phyloP scores from a whole-genome alignment of 208 protist genomes.

The Strigomonas culicis region DNA sequence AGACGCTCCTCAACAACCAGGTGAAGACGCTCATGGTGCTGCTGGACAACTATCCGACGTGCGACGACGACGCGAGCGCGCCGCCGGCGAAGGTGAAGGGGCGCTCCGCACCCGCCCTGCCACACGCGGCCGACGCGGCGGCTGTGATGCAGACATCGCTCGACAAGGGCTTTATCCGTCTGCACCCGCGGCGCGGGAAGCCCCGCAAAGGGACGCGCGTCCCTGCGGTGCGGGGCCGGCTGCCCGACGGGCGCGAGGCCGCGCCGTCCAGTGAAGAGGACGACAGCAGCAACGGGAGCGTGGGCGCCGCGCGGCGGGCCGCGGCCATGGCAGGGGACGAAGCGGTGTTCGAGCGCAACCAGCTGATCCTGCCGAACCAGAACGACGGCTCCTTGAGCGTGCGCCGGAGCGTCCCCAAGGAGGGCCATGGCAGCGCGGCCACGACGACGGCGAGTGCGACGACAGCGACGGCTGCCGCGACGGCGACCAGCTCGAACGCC shows the following conservation, averaged over 20 bases:
- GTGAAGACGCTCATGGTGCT: conserved; percentile 2
- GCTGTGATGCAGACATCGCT: too few relatives aligned
- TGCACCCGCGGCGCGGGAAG: not conserved
- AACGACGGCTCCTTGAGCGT: not conserved
- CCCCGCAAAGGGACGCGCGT: not conserved
- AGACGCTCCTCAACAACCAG: conserved; percentile 1
- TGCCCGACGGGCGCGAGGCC: too few relatives aligned
- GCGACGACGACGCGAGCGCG: not conserved
- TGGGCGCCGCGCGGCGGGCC: too few relatives aligned
- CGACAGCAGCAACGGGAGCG: too few relatives aligned
- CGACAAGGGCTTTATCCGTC: not conserved
- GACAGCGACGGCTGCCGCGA: too few relatives aligned
- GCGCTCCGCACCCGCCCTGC: not conserved
- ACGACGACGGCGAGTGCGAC: too few relatives aligned
- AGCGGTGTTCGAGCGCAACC: not conserved
- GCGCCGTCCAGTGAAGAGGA: too few relatives aligned
- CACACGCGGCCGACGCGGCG: not conserved
- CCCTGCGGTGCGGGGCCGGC: too few relatives aligned
- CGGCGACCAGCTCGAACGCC: not conserved
- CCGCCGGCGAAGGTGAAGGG: not conserved
- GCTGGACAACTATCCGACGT: too few relatives aligned
- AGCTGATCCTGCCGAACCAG: not conserved
- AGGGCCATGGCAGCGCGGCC: too few relatives aligned
- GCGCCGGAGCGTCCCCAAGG: not conserved
- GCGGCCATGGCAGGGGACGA: too few relatives aligned